Conservation (phyloP, 306 rosid genomes). For the Cicer yamashitae region DNA sequence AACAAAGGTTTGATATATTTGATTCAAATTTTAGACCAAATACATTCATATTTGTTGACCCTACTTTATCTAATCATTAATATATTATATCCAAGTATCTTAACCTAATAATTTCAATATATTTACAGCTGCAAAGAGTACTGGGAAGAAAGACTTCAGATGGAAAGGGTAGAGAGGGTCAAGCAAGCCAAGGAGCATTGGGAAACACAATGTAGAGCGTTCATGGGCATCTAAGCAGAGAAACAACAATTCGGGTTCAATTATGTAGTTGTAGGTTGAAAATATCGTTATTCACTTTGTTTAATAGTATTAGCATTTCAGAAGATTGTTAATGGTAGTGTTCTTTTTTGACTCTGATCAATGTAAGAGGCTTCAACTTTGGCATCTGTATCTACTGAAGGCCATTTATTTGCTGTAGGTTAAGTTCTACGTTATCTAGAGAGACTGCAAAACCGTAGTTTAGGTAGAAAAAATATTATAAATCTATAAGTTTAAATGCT, state of each 20-base stretch:
- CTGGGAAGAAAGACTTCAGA: constrained; percentile 73
- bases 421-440: not conserved
- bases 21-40: too few species aligned
- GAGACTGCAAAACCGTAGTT: not conserved
- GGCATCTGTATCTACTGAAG: not conserved
- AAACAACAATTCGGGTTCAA: not conserved
- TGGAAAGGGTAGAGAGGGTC: constrained; percentile 78
- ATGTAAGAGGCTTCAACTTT: not conserved
- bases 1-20: too few species aligned
- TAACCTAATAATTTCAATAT: not conserved
- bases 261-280: not conserved
- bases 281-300: not conserved
- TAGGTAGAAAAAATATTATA: not conserved
- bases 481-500: not conserved
- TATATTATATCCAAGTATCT: constrained; percentile 1
- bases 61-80: not conserved
- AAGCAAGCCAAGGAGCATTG: constrained; percentile 82
- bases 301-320: not conserved
- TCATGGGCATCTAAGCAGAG: constrained; percentile 56
- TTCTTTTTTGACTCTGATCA: not conserved
- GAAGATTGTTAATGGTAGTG: not conserved
- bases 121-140: constrained; percentile 68
- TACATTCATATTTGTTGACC: too few species aligned
- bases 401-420: not conserved
- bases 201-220: constrained; percentile 67